phyloP scores from a whole-genome alignment of 106 monocot genomes.

The Hemerocallis citrina region DNA sequence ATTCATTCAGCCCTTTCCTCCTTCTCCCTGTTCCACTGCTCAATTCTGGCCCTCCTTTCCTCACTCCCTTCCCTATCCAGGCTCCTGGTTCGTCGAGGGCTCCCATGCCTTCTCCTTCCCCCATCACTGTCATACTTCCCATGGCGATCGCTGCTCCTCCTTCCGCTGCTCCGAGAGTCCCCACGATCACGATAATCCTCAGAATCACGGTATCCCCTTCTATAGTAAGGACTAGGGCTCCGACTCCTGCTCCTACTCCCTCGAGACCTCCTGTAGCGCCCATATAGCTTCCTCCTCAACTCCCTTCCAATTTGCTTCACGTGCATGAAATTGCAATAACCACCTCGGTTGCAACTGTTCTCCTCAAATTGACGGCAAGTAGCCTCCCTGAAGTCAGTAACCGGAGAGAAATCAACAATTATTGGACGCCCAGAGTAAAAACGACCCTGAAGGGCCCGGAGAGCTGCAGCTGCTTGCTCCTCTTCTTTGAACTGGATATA shows the following conservation, averaged over 20 bases:
- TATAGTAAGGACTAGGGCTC: slow-evolving; percentile 20
- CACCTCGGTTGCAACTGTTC: slow-evolving; percentile 75
- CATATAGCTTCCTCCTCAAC: slow-evolving; percentile 50
- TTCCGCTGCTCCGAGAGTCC: slow-evolving; percentile 12
- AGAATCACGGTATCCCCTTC: slow-evolving; percentile 21
- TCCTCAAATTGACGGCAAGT: slow-evolving; percentile 70
- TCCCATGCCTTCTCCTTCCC: slow-evolving; percentile 28
- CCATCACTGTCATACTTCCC: slow-evolving; percentile 34
- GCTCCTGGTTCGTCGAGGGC: slow-evolving; percentile 29
- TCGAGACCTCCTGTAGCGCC: slow-evolving; percentile 21
- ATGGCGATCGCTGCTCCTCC: slow-evolving; percentile 21
- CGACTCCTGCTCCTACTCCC: slow-evolving; percentile 33
- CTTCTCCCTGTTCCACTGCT: slow-evolving; percentile 70
- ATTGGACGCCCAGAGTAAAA: slow-evolving; percentile 64
- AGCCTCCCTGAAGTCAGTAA: slow-evolving; percentile 67
- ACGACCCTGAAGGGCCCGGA: slow-evolving; percentile 54
- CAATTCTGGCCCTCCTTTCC: slow-evolving; percentile 65
- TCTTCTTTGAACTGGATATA: slow-evolving; percentile 68
- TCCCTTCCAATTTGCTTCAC: slow-evolving; percentile 70
- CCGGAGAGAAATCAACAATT: slow-evolving; percentile 68
- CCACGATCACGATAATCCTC: slow-evolving; percentile 24
- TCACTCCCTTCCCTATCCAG: slow-evolving; percentile 60
- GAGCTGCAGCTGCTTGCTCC: slow-evolving; percentile 56
- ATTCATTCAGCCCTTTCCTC: slow-evolving; percentile 28
- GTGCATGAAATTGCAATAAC: slow-evolving; percentile 79